Percentiles rank a stretch among this genome's conserved stretches.
These are phyloP conservation scores for Fusarium equiseti DNA, from an alignment of 2,329 filamentous ascomycete genomes.

Conservation along the genomic window DNA sequence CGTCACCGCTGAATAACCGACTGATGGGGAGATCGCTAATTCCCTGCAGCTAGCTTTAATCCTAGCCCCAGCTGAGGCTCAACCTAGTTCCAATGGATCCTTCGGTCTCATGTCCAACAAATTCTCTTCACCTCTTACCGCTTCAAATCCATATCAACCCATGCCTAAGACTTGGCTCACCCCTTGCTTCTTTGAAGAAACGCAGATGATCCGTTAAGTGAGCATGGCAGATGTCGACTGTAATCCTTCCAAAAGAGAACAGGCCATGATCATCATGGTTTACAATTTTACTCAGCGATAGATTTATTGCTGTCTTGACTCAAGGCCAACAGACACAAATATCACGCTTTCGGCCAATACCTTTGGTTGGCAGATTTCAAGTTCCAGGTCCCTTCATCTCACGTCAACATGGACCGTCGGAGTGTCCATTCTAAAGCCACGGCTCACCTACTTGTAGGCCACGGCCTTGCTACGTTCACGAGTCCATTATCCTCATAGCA, in stretches of 20 bases:
- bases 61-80: slow-evolving; percentile 19
- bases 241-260: slow-evolving; percentile 5
- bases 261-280: slow-evolving; percentile 8
- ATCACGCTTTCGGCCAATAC: background rate
- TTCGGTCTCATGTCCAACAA: background rate
- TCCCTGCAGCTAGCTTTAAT: slow-evolving; percentile 24
- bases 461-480: background rate
- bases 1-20: slow-evolving; percentile 25
- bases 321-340: background rate
- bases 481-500: slow-evolving; percentile 21
- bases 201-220: slow-evolving; percentile 11
- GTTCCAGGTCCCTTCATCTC: background rate
- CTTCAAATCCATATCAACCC: background rate
- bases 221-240: background rate
- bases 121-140: slow-evolving; percentile 9
- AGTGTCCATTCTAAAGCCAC: background rate
- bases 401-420: background rate
- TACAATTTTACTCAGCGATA: background rate
- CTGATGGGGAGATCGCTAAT: slow-evolving; percentile 21
- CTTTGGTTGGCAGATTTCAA: background rate
- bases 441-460: background rate
- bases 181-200: slow-evolving; percentile 15
- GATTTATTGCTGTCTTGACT: background rate
- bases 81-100: slow-evolving; percentile 4
- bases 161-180: background rate